Evolutionary conservation across 257 asterid genomes (phyloP).

Genomic region (Gardenia jasminoides): DNA sequence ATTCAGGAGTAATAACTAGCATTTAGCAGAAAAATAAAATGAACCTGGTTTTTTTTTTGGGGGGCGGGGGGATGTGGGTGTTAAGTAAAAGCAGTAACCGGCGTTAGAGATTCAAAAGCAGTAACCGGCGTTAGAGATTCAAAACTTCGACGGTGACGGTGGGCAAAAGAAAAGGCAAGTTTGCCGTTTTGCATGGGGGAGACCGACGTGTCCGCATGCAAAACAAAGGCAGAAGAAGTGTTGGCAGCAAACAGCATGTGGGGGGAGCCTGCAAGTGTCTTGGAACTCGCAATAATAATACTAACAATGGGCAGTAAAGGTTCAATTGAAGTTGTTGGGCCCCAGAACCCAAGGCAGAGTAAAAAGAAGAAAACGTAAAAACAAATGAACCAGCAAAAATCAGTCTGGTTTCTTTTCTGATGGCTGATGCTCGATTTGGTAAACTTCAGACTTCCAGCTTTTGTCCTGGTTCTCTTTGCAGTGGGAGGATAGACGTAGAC

Average conservation of each 20-base stretch:
- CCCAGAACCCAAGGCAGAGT: background rate
- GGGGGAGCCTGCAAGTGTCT: constrained; percentile 20
- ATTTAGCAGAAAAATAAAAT: too few relatives aligned
- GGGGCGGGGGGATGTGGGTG: too few relatives aligned
- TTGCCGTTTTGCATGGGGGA: constrained; percentile 19
- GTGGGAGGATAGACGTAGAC: background rate
- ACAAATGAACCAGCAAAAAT: background rate
- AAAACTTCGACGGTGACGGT: background rate
- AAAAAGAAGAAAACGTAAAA: background rate
- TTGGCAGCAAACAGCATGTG: constrained; percentile 21
- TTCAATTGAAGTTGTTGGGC: background rate
- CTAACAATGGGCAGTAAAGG: background rate
- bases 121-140: background rate
- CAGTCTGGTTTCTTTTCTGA: too few relatives aligned
- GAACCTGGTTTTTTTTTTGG: too few relatives aligned
- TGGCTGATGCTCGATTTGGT: background rate
- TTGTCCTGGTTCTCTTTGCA: background rate
- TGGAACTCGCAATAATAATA: constrained; percentile 18
- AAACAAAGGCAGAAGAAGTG: constrained; percentile 15
- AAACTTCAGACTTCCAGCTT: background rate
- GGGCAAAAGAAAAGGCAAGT: background rate
- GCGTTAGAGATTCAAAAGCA: too few relatives aligned
- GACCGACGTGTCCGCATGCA: constrained; percentile 21
- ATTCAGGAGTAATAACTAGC: too few relatives aligned
- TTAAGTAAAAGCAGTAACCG: too few relatives aligned